These are phyloP conservation scores for Cnidoscolus chayamansa DNA, from an alignment of 441 rosid genomes.

Conservation along the genomic window DNA sequence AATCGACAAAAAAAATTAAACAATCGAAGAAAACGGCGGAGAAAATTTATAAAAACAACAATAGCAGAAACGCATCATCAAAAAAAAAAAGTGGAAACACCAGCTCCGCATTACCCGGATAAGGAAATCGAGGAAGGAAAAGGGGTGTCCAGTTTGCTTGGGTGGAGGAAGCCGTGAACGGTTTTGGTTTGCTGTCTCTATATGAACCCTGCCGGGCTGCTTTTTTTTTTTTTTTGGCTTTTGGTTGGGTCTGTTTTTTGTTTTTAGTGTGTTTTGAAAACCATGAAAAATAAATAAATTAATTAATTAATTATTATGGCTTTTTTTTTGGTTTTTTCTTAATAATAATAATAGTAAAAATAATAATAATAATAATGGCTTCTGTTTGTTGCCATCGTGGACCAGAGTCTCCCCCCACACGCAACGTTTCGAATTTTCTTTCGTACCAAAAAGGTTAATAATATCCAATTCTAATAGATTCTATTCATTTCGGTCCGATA, in stretches of 20 bases:
- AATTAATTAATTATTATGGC: too few species aligned
- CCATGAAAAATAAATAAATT: not conserved
- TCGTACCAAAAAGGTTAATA: too few species aligned
- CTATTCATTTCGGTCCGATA: too few species aligned
- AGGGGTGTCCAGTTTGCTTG: slow-evolving; percentile 25
- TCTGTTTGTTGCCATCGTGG: too few species aligned
- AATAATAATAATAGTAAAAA: too few species aligned
- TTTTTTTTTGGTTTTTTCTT: too few species aligned
- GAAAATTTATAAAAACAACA: not conserved
- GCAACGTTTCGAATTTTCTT: too few species aligned
- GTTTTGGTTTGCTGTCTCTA: slow-evolving; percentile 31
- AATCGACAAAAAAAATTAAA: not conserved
- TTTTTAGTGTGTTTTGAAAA: not conserved
- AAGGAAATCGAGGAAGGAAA: slow-evolving; percentile 23
- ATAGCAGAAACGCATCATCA: not conserved
- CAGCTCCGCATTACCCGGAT: slow-evolving; percentile 25
- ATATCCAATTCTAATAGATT: too few species aligned
- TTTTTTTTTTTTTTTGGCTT: slow-evolving; percentile 10
- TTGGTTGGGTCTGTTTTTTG: not conserved
- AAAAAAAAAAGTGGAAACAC: slow-evolving; percentile 1
- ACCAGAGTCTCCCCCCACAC: too few species aligned
- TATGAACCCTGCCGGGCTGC: slow-evolving; percentile 24
- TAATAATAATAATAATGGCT: too few species aligned
- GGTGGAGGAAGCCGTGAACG: slow-evolving; percentile 35
- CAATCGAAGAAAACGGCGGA: slow-evolving; percentile 1